phyloP scores from a whole-genome alignment of 2,329 filamentous ascomycete species.

The Rutstroemia sp. region DNA sequence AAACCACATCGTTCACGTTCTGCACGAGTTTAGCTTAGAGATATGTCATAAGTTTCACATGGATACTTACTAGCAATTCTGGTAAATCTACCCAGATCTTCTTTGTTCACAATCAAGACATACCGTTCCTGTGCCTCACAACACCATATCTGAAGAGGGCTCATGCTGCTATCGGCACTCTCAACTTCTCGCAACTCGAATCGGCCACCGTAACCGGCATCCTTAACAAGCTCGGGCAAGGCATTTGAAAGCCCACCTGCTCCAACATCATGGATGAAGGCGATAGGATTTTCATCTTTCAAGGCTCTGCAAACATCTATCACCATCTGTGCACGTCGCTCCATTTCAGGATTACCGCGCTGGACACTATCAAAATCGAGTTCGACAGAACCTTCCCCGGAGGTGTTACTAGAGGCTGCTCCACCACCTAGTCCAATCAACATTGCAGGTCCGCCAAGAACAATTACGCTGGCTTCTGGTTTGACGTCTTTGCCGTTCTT shows the following conservation, averaged over 20 bases:
- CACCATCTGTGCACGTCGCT: constrained; percentile 92
- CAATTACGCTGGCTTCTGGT: constrained; percentile 83
- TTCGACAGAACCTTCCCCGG: constrained; percentile 81
- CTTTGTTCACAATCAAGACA: constrained; percentile 77
- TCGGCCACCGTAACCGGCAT: constrained; percentile 81
- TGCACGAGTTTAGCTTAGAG: constrained; percentile 20
- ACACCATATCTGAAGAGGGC: constrained; percentile 95
- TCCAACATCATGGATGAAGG: constrained; percentile 96
- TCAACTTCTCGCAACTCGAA: constrained; percentile 95
- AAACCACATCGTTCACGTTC: constrained; percentile 85
- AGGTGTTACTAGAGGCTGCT: constrained; percentile 84
- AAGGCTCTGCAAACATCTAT: constrained; percentile 90
- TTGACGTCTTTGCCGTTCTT: constrained; percentile 75
- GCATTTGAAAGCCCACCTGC: constrained; percentile 81
- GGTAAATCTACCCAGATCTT: constrained; percentile 69
- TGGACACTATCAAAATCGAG: constrained; percentile 97
- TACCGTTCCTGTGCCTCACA: constrained; percentile 96
- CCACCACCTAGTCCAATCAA: constrained; percentile 93
- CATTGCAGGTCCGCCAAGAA: constrained; percentile 95
- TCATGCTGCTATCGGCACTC: constrained; percentile 85
- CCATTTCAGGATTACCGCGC: constrained; percentile 92
- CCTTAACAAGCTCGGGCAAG: constrained; percentile 82
- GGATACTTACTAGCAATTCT: constrained; percentile 48
- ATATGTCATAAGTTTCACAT: not conserved
- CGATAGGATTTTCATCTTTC: constrained; percentile 79